Conservation (phyloP, 208 protist genomes). For the Acanthamoeba triangularis region DNA sequence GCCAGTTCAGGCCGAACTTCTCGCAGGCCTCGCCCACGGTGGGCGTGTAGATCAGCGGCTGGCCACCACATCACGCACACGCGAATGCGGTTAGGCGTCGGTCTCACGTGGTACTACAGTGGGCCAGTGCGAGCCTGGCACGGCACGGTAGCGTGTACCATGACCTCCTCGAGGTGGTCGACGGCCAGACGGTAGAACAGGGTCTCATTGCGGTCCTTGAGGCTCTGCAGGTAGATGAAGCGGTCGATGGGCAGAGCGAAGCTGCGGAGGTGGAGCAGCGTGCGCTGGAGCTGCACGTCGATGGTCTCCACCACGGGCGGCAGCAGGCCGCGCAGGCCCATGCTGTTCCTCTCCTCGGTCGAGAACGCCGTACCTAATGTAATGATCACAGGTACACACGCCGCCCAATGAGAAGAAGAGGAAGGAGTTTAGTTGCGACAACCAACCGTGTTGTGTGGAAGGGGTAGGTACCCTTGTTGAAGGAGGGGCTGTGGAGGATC, state of each 20-base stretch:
- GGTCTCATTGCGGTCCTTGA: slow-evolving; percentile 91
- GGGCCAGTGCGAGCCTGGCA: neutral
- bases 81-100: neutral
- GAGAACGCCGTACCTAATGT: slow-evolving; percentile 83
- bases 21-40: slow-evolving; percentile 80
- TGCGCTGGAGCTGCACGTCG: slow-evolving; percentile 82
- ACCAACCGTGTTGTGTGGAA: neutral
- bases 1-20: slow-evolving; percentile 87
- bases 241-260: slow-evolving; percentile 79
- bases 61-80: neutral
- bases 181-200: slow-evolving; percentile 90
- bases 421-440: neutral
- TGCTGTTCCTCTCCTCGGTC: slow-evolving; percentile 84
- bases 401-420: neutral
- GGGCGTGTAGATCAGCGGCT: slow-evolving; percentile 92
- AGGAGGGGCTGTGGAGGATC: neutral
- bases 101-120: neutral
- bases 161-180: slow-evolving; percentile 87
- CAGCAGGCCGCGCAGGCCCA: slow-evolving; percentile 88
- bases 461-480: neutral
- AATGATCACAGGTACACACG: no score
- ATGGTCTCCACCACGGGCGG: slow-evolving; percentile 81
- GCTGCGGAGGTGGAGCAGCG: slow-evolving; percentile 76
- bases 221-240: slow-evolving; percentile 87
- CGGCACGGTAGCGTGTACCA: neutral